Percentiles rank a stretch among this genome's conserved stretches.
Conservation (phyloP, 371 early-diverging fungal genomes). For the Chytridiales sp. region DNA sequence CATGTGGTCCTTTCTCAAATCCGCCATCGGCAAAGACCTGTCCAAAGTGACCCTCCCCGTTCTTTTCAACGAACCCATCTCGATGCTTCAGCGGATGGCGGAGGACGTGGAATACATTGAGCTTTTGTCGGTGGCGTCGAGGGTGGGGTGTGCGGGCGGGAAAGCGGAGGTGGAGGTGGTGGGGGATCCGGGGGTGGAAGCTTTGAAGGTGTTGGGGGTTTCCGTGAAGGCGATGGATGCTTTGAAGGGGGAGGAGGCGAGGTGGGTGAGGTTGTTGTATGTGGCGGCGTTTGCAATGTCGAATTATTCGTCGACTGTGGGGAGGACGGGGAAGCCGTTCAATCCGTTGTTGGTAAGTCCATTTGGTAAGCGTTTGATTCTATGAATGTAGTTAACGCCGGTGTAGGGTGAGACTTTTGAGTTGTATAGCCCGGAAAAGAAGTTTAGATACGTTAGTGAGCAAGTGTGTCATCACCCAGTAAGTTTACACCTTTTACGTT, state of each 20-base stretch:
- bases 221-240: slow-evolving; percentile 29
- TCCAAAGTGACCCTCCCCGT: slow-evolving; percentile 79
- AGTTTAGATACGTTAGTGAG: slow-evolving; percentile 76
- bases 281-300: slow-evolving; percentile 84
- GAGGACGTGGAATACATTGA: slow-evolving; percentile 77
- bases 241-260: slow-evolving; percentile 47
- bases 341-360: slow-evolving; percentile 70
- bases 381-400: slow-evolving; percentile 7
- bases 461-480: slow-evolving; percentile 85
- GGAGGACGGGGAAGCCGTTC: slow-evolving; percentile 80
- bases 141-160: slow-evolving; percentile 22
- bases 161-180: slow-evolving; percentile 3
- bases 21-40: slow-evolving; percentile 82
- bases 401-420: slow-evolving; percentile 80
- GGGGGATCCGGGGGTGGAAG: slow-evolving; percentile 13
- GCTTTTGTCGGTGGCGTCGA: slow-evolving; percentile 67
- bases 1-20: slow-evolving; percentile 65
- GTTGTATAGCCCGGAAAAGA: slow-evolving; percentile 73
- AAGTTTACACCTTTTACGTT: slow-evolving; percentile 21
- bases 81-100: slow-evolving; percentile 78
- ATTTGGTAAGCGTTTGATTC: not conserved
- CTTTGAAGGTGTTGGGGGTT: slow-evolving; percentile 14
- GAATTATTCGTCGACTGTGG: slow-evolving; percentile 74
- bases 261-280: slow-evolving; percentile 66
- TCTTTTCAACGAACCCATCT: slow-evolving; percentile 82